Percentiles rank a stretch among this genome's conserved stretches.
These are phyloP conservation scores for Amesomyces nigricolor DNA, from an alignment of 2,329 filamentous ascomycete species.

Conservation along the genomic window DNA sequence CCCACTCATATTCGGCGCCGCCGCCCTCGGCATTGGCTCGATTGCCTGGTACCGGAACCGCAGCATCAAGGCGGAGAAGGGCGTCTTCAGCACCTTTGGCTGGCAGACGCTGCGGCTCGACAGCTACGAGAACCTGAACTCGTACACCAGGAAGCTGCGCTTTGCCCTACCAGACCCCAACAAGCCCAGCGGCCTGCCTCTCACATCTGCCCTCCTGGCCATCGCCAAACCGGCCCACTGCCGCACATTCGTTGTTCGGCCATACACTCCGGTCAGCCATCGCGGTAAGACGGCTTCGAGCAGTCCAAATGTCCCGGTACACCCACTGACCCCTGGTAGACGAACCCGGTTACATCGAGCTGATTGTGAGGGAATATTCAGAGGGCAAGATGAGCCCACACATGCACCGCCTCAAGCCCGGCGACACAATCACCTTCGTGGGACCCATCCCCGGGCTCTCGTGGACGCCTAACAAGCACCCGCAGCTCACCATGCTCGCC, in stretches of 20 bases:
- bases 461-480: slow-evolving; percentile 47
- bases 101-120: slow-evolving; percentile 46
- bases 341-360: slow-evolving; percentile 53
- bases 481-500: slow-evolving; percentile 58
- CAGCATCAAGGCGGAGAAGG: slow-evolving; percentile 16
- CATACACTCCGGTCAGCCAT: slow-evolving; percentile 60
- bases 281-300: slow-evolving; percentile 34
- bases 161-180: slow-evolving; percentile 48
- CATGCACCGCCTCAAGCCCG: slow-evolving; percentile 60
- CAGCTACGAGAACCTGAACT: slow-evolving; percentile 48
- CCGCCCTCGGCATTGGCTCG: slow-evolving; percentile 24
- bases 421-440: slow-evolving; percentile 54
- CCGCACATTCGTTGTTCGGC: slow-evolving; percentile 55
- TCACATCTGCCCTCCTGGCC: slow-evolving; percentile 55
- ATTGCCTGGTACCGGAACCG: slow-evolving; percentile 21
- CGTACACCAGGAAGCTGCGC: slow-evolving; percentile 53
- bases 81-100: slow-evolving; percentile 26
- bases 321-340: slow-evolving; percentile 34
- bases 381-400: slow-evolving; percentile 58
- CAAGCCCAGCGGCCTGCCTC: slow-evolving; percentile 42
- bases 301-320: not conserved
- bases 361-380: slow-evolving; percentile 65
- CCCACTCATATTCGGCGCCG: slow-evolving; percentile 24
- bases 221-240: slow-evolving; percentile 52
- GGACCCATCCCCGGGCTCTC: slow-evolving; percentile 45